Evolutionary conservation across 2,329 filamentous ascomycete species (phyloP), one percentile per base, ranked within the genome.

Genomic region (Cephalotrichum gorgonifer): DNA sequence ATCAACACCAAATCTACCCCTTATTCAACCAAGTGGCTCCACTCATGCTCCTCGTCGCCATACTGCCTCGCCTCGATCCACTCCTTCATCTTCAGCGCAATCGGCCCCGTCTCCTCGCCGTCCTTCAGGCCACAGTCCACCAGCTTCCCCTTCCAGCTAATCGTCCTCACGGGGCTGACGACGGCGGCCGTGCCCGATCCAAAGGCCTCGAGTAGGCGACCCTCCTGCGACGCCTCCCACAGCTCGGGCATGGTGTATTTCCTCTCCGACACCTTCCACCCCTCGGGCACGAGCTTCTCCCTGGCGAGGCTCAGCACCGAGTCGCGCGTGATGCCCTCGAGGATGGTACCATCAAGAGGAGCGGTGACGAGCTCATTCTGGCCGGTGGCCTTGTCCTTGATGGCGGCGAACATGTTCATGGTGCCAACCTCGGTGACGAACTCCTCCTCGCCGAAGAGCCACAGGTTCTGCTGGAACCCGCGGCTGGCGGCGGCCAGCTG

Each of bases 61-160:
- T 97, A 96, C 71, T 97, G 91, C 57, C 94, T 90, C 26, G 73
- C 84, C 72, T 95, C 90, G 54, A 98, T 96, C 93, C 93, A 98
- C 59, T 85, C 79, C 80, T 95, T 95, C 84, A 98, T 90, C 67
- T 79, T 79, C 59, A 81, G 70, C 9, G 93, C 85, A 60, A 97
- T 75, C 61, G 90, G 85, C 41, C 93, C 93, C 11, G 88, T 89
- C 72, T 98, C 91, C 67, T 94, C 79, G 44, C 80, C 73, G 57
- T 86, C 81, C 63, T 78, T 79, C 56, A 98, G 70, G 3, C 90
- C 91, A 64, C 93, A 96, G 60, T 87, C 77, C 26, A 98, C 82
- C 54, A 86, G 63, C 60, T 86, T 73, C 48, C 86, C 89, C 67
- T 82, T 86, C 86, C 91, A 98, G 64, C 83, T 85, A 65, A 98